A percentile compares a stretch with the other conserved stretches of the same genome.
phyloP scores from a whole-genome alignment of 192 early-diverging fungal genomes.

The Lunasporangiospora selenospora region DNA sequence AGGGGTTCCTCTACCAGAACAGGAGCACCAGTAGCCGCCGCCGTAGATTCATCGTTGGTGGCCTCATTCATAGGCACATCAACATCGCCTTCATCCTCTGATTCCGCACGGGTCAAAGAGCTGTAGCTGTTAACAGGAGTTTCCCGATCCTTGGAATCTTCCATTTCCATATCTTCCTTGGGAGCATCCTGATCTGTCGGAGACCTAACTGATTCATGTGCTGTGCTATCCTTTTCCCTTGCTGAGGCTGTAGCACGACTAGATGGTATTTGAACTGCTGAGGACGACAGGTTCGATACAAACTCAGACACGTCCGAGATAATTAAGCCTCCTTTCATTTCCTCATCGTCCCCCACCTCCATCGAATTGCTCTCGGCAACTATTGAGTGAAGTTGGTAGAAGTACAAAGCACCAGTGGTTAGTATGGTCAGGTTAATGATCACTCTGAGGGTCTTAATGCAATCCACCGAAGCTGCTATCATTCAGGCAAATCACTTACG shows the following conservation, averaged over 20 bases:
- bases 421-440: not conserved
- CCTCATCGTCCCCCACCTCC: conserved; percentile 54
- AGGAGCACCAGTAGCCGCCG: not conserved
- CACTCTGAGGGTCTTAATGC: conserved; percentile 1
- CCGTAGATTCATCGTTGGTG: conserved; percentile 5
- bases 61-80: conserved; percentile 33
- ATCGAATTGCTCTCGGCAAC: conserved; percentile 41
- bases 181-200: not conserved
- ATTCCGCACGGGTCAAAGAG: conserved; percentile 23
- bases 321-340: conserved; percentile 56
- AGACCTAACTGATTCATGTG: not conserved
- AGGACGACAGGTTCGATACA: conserved; percentile 60
- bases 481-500: conserved; percentile 37
- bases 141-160: conserved; percentile 35
- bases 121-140: conserved; percentile 1
- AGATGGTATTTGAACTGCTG: conserved; percentile 4
- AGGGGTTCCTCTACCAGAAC: conserved; percentile 77
- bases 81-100: conserved; percentile 9
- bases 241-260: conserved; percentile 52
- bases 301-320: conserved; percentile 91
- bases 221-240: conserved; percentile 13
- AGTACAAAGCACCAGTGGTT: not conserved
- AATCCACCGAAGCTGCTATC: not conserved
- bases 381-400: conserved; percentile 3
- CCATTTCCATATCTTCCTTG: conserved; percentile 31